These are phyloP conservation scores for Obelidium mucronatum DNA, from an alignment of 192 early-diverging fungal species.

Conservation along the genomic window DNA sequence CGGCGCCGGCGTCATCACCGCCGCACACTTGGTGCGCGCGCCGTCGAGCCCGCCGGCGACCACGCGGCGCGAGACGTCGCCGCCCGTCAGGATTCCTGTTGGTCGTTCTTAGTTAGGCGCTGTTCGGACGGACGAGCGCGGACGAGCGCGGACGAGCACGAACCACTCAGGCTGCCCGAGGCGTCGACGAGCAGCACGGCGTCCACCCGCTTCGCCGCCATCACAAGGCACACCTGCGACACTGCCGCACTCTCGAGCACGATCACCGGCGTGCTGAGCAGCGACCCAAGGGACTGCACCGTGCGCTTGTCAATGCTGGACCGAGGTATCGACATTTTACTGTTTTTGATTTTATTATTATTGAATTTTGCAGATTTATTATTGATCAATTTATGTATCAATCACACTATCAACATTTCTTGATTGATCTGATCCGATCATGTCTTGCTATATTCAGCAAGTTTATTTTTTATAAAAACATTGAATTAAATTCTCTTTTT, in stretches of 20 bases:
- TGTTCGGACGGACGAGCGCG: not conserved
- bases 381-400: no score
- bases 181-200: slow-evolving; percentile 93
- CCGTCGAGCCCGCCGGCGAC: slow-evolving; percentile 73
- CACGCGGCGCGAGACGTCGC: slow-evolving; percentile 94
- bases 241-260: slow-evolving; percentile 30
- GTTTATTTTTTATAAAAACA: no score
- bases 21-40: slow-evolving; percentile 50
- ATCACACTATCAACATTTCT: no score
- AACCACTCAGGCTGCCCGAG: slow-evolving; percentile 73
- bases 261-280: slow-evolving; percentile 23
- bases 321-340: no score
- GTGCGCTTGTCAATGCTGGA: slow-evolving; percentile 21
- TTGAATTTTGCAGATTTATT: no score
- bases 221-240: slow-evolving; percentile 45
- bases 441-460: no score
- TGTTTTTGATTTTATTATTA: no score
- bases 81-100: slow-evolving; percentile 95
- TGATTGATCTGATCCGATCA: no score
- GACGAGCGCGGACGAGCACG: not conserved
- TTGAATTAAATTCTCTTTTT: no score
- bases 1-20: slow-evolving; percentile 81
- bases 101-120: not conserved
- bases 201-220: slow-evolving; percentile 97
- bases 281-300: slow-evolving; percentile 19